Evolutionary conservation across 768 basidiomycete genomes (phyloP).

Genomic region (Suillus hirtellus): DNA sequence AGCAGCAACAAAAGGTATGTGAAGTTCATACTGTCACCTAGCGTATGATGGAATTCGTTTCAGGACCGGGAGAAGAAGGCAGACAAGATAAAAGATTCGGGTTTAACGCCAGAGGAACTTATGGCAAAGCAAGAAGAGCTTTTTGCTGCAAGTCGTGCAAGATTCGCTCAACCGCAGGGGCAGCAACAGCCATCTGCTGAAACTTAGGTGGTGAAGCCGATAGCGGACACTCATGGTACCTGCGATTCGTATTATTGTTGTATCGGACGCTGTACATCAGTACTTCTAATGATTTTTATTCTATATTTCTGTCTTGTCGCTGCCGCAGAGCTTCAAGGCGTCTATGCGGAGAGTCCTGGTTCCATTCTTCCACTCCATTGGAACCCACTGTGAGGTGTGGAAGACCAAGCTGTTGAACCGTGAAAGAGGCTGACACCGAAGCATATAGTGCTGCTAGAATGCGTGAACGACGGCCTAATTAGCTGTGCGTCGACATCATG

Average conservation of each 20-base stretch:
- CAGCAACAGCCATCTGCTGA: constrained; percentile 16
- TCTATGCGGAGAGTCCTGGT: constrained; percentile 61
- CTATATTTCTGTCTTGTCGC: constrained; percentile 36
- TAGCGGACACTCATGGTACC: constrained; percentile 9
- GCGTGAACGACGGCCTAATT: constrained; percentile 16
- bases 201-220: constrained; percentile 4
- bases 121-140: constrained; percentile 84
- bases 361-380: constrained; percentile 54
- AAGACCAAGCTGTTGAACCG: constrained; percentile 80
- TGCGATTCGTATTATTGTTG: constrained; percentile 19
- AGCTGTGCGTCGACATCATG: constrained; percentile 13
- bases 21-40: neutral
- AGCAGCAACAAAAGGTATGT: constrained; percentile 88
- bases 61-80: constrained; percentile 92
- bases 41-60: constrained; percentile 7
- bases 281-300: constrained; percentile 36
- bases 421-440: constrained; percentile 78
- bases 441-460: constrained; percentile 67
- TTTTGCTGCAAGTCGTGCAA: constrained; percentile 89
- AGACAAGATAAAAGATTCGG: constrained; percentile 84
- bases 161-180: constrained; percentile 65
- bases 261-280: constrained; percentile 20
- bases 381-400: constrained; percentile 46
- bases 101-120: constrained; percentile 89
- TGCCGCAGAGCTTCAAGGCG: constrained; percentile 55